Conservation (phyloP, 371 early-diverging fungal species). For the Apophysomyces variabilis region DNA sequence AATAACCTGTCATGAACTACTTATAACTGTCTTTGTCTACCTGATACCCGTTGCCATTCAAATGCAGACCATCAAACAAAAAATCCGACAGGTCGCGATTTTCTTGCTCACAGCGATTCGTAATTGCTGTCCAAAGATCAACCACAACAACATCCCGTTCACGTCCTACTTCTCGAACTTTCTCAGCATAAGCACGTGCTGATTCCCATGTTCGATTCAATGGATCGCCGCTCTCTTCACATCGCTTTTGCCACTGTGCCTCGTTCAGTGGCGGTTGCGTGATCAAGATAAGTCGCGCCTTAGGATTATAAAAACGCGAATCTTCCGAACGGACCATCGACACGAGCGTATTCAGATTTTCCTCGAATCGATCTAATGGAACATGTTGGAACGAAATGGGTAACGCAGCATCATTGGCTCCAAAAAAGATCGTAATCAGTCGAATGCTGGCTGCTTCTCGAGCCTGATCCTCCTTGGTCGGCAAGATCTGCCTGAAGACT, state of each 20-base stretch:
- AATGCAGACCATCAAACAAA: slow-evolving; percentile 72
- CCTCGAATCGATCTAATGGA: slow-evolving; percentile 60
- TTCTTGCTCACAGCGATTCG: slow-evolving; percentile 23
- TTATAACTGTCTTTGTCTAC: slow-evolving; percentile 23
- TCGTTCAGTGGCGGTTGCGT: slow-evolving; percentile 80
- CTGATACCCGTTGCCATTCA: slow-evolving; percentile 60
- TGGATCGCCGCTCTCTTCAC: slow-evolving; percentile 36
- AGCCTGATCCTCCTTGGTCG: slow-evolving; percentile 39
- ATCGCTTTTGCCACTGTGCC: slow-evolving; percentile 50
- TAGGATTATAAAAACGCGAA: slow-evolving; percentile 60
- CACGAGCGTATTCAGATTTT: slow-evolving; percentile 65
- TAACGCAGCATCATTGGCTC: slow-evolving; percentile 83
- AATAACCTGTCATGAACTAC: not conserved
- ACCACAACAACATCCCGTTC: slow-evolving; percentile 49
- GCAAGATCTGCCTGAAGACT: slow-evolving; percentile 62
- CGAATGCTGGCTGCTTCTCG: slow-evolving; percentile 40
- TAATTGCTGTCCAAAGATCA: slow-evolving; percentile 66
- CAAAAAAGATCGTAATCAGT: slow-evolving; percentile 78
- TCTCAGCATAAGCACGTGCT: slow-evolving; percentile 64
- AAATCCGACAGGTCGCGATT: slow-evolving; percentile 35
- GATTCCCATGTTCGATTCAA: slow-evolving; percentile 53
- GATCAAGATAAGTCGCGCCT: slow-evolving; percentile 67
- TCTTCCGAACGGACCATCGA: slow-evolving; percentile 48
- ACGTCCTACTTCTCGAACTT: slow-evolving; percentile 52
- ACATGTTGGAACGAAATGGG: slow-evolving; percentile 66